A percentile compares a stretch with the other conserved stretches of the same genome.
Conservation (phyloP, 768 basidiomycete genomes). For the Auricularia sp. region DNA sequence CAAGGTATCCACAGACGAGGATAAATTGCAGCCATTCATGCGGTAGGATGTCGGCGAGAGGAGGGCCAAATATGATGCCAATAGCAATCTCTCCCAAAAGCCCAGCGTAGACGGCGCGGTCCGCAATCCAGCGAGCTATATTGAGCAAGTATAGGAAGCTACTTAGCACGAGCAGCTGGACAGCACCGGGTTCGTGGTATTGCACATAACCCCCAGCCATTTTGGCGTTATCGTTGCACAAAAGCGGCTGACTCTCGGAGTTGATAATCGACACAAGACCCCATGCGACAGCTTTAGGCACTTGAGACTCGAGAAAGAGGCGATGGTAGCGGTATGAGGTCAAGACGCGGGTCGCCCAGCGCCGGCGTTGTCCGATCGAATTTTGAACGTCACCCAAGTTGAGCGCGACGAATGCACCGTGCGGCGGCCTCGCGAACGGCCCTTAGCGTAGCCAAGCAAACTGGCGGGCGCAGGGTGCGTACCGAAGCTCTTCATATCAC, state of each 20-base stretch:
- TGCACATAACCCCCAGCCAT: neutral
- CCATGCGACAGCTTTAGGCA: too few relatives aligned
- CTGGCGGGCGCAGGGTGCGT: neutral
- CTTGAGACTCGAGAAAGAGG: too few relatives aligned
- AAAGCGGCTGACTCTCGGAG: neutral
- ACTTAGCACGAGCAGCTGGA: neutral
- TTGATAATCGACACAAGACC: too few relatives aligned
- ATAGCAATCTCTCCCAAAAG: slow-evolving; percentile 43
- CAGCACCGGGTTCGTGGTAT: neutral
- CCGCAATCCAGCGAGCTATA: neutral
- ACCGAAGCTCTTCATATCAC: neutral
- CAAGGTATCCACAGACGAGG: slow-evolving; percentile 28
- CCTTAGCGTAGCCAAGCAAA: neutral
- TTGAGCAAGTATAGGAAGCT: neutral
- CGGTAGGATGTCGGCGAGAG: slow-evolving; percentile 37
- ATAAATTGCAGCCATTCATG: slow-evolving; percentile 28
- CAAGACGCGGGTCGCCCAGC: too few relatives aligned
- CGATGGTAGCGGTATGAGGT: too few relatives aligned
- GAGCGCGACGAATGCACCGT: neutral
- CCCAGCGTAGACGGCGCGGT: slow-evolving; percentile 31
- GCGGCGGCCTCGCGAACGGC: neutral
- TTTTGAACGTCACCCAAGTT: neutral
- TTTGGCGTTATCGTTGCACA: neutral
- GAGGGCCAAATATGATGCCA: slow-evolving; percentile 47
- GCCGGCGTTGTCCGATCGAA: neutral